Evolutionary conservation across 768 basidiomycete species (phyloP).

Genomic region (Trametes punicea): DNA sequence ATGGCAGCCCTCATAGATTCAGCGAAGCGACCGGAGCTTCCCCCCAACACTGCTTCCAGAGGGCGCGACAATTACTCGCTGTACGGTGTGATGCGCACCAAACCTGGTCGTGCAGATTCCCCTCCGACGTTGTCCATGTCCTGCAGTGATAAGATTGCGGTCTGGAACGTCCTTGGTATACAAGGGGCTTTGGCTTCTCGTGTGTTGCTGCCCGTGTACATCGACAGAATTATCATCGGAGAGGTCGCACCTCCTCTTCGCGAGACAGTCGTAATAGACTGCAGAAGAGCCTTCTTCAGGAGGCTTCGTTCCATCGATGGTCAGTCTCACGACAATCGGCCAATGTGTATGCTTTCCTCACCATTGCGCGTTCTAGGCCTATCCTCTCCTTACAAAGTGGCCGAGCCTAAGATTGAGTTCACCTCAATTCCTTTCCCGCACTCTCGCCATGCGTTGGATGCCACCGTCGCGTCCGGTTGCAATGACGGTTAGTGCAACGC

Average conservation of each 20-base stretch:
- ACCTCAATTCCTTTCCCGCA: slow-evolving; percentile 59
- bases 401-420: slow-evolving; percentile 52
- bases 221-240: slow-evolving; percentile 66
- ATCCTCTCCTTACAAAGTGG: slow-evolving; percentile 44
- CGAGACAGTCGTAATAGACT: slow-evolving; percentile 51
- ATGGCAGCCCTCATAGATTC: slow-evolving; percentile 71
- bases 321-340: slow-evolving; percentile 25
- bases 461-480: slow-evolving; percentile 44
- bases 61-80: slow-evolving; percentile 80
- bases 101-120: slow-evolving; percentile 90
- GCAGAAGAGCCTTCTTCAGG: slow-evolving; percentile 61
- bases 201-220: slow-evolving; percentile 59
- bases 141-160: slow-evolving; percentile 92
- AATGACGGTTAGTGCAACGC: slow-evolving; percentile 58
- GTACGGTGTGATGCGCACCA: slow-evolving; percentile 81
- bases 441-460: slow-evolving; percentile 39
- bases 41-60: slow-evolving; percentile 47
- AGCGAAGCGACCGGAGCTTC: slow-evolving; percentile 30
- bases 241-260: slow-evolving; percentile 50
- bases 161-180: slow-evolving; percentile 80
- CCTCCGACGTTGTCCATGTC: slow-evolving; percentile 83
- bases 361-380: too few relatives aligned
- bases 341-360: too few relatives aligned
- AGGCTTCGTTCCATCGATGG: slow-evolving; percentile 48
- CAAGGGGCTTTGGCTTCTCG: slow-evolving; percentile 75